Evolutionary conservation across 23 red algal genomes (phyloP).

Genomic region (Gracilaria vermiculophylla): DNA sequence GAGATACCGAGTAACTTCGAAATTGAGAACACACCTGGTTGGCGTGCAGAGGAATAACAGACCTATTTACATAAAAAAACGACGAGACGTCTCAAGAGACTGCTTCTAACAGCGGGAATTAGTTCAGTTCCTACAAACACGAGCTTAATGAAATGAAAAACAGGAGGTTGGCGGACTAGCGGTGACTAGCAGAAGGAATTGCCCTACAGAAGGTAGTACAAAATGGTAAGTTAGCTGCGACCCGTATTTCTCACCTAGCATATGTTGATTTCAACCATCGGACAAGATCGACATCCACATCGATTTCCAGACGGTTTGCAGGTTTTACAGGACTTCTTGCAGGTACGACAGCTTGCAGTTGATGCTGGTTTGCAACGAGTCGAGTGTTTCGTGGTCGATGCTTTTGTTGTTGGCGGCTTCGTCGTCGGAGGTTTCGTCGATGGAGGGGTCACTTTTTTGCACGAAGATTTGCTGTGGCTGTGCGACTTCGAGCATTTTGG

Average conservation of each 20-base stretch:
- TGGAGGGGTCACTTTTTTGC: background rate
- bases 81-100: background rate
- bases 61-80: constrained; percentile 37
- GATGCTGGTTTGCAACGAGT: background rate
- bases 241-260: background rate
- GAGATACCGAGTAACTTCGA: background rate
- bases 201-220: background rate
- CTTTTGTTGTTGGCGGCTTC: constrained; percentile 1
- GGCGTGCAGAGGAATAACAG: background rate
- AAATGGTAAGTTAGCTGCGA: background rate
- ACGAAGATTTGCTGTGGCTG: background rate
- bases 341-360: background rate
- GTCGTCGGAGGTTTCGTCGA: background rate
- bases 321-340: constrained; percentile 2
- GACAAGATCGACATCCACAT: background rate
- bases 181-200: background rate
- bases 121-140: constrained; percentile 3
- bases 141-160: background rate
- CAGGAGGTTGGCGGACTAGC: background rate
- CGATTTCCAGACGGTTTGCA: constrained; percentile 33
- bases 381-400: background rate
- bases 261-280: background rate
- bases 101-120: constrained; percentile 1
- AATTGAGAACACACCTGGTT: background rate
- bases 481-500: background rate